Evolutionary conservation across 371 early-diverging fungal genomes (phyloP).

Genomic region (Mortierella sp.): DNA sequence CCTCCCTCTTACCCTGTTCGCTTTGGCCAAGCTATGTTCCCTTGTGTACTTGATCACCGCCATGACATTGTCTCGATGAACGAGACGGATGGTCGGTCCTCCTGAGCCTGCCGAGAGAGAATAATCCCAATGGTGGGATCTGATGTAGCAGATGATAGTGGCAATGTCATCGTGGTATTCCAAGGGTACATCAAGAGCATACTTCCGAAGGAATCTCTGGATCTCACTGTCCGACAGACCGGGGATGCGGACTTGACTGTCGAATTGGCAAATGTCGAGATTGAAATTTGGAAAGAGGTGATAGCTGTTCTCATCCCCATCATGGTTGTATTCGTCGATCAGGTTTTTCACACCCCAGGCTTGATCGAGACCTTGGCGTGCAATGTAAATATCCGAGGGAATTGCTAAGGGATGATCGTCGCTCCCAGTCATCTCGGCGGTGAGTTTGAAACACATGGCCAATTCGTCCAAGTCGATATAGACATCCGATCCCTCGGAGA

Average conservation of each 20-base stretch:
- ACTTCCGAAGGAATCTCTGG: slow-evolving; percentile 1
- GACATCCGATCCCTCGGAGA: not conserved
- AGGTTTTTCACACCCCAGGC: not conserved
- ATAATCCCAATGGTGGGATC: not conserved
- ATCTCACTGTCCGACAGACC: not conserved
- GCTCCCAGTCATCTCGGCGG: not conserved
- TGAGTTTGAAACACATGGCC: not conserved
- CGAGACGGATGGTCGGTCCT: not conserved
- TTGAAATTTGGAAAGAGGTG: not conserved
- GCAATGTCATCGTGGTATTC: slow-evolving; percentile 11
- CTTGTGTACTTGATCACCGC: not conserved
- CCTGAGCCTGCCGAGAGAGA: not conserved
- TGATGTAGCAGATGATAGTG: not conserved
- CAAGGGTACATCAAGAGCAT: slow-evolving; percentile 1
- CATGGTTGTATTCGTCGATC: not conserved
- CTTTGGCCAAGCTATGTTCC: not conserved
- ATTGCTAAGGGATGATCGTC: not conserved
- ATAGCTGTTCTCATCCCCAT: not conserved
- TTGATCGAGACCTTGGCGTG: not conserved
- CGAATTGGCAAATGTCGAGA: not conserved
- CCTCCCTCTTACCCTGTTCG: too few species aligned
- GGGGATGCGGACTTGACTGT: not conserved
- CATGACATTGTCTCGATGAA: not conserved
- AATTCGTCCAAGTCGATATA: not conserved
- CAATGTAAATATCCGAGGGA: slow-evolving; percentile 4